Evolutionary conservation across 106 monocot genomes (phyloP), one percentile per base, ranked within the genome.

Genomic region (Acanthochlamys bracteata): DNA sequence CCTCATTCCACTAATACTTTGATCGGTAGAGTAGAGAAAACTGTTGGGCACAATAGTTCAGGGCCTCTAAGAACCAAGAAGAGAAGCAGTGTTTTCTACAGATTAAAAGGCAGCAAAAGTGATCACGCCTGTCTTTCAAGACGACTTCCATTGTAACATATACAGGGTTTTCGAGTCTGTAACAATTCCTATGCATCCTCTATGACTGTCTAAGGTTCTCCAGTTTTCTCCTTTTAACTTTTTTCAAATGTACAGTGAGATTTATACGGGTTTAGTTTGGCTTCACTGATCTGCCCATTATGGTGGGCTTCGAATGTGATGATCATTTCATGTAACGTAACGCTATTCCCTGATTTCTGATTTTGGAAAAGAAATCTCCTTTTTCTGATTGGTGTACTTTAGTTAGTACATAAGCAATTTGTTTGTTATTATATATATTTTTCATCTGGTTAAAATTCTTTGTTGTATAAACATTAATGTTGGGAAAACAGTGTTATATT

Each of bases 91-190:
- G 52, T 69, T 14, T 81, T 88, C 55, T 72, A 62, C 68, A 69
- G 80, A 63, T 72, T 85, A 56, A 82, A 82, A 68, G 84, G 90
- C 40, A 88, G 90, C 60, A 72, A 72, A 69, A 90, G 90, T 20
- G 96, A 96, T 39, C 88, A 84, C 51, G 95, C 73, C 10, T 41
- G 74, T 67, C 77, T 72, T 25, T 75, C 76, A 4, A 68, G 49
- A 39, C 78, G 71, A 21, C 67, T 59, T 39, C 39, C 8, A 33
- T n/a, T 66, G 55, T 0, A 68, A 76, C 46, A 22, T 56, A 26
- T 64, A 33, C 33, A 46, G 43, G 68, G 64, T 75, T 25, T 41
- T 70, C 63, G 39, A 73, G 67, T 24, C 17, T 54, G 24, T 25
- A 41, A 23, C 7, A 23, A 42, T 41, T 20, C 53, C 23, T 33